Evolutionary conservation across 192 early-diverging fungal genomes (phyloP).

Genomic region (Phycomyces nitens): DNA sequence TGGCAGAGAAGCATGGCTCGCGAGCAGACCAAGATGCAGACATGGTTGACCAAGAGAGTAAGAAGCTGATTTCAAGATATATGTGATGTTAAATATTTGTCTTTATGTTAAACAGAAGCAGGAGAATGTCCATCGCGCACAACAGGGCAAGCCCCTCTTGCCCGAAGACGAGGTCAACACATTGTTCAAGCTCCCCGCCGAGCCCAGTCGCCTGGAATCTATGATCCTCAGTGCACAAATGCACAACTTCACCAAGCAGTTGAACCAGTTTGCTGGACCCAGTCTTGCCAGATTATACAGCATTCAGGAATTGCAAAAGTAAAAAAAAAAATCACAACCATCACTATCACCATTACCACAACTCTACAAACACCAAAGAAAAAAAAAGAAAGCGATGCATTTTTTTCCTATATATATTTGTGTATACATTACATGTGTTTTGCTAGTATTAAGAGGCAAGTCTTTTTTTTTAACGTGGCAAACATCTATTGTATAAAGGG

Average conservation of each 20-base stretch:
- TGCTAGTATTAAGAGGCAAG: too few relatives aligned
- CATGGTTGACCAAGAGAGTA: constrained; percentile 58
- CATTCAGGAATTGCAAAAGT: constrained; percentile 72
- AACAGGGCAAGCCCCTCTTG: constrained; percentile 62
- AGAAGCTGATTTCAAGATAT: constrained; percentile 23
- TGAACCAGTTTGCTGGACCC: constrained; percentile 92
- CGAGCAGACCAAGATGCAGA: constrained; percentile 77
- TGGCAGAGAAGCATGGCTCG: constrained; percentile 92
- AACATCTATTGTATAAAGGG: too few relatives aligned
- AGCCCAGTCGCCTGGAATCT: constrained; percentile 89
- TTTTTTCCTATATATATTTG: too few relatives aligned
- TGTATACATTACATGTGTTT: too few relatives aligned
- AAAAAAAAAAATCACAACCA: constrained; percentile 11
- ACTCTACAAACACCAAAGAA: too few relatives aligned
- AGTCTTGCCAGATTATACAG: constrained; percentile 90
- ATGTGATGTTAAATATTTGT: too few relatives aligned
- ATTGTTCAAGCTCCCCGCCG: constrained; percentile 67
- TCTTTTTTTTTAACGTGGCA: too few relatives aligned
- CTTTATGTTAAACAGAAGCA: background rate
- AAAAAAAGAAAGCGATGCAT: too few relatives aligned
- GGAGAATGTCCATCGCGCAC: constrained; percentile 32
- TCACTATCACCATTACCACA: too few relatives aligned
- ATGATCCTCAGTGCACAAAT: constrained; percentile 89
- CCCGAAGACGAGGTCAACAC: constrained; percentile 77
- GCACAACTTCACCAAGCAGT: constrained; percentile 88